phyloP scores from a whole-genome alignment of 768 basidiomycete species.

The Austroboletus eburneus region DNA sequence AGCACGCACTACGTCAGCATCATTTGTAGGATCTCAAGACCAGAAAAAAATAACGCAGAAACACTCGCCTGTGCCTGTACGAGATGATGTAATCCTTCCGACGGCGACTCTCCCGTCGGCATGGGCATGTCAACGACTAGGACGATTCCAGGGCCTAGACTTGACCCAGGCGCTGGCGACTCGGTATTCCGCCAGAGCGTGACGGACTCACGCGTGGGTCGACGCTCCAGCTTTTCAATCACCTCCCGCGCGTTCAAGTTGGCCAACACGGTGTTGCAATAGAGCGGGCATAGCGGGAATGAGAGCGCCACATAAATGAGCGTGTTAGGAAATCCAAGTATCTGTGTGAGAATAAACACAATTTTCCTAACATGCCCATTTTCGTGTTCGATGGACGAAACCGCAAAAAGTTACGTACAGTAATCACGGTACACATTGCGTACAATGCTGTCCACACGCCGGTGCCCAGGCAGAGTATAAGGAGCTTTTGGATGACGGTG shows the following conservation, averaged over 20 bases:
- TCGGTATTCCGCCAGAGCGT: conserved; percentile 3
- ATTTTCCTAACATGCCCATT: not conserved
- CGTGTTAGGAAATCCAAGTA: conserved; percentile 12
- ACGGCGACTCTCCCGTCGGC: not conserved
- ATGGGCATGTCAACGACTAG: not conserved
- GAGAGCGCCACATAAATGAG: conserved; percentile 20
- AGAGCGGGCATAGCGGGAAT: conserved; percentile 29
- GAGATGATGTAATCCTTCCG: not conserved
- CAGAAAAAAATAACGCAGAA: too few relatives aligned
- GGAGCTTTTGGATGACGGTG: conserved; percentile 10
- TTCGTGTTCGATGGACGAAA: not conserved
- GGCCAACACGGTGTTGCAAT: conserved; percentile 30
- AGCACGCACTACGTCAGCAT: too few relatives aligned
- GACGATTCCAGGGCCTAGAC: too few relatives aligned
- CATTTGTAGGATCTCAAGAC: too few relatives aligned
- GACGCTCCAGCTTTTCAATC: conserved; percentile 11
- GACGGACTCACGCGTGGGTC: conserved; percentile 3
- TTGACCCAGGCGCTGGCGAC: not conserved
- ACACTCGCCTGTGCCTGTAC: too few relatives aligned
- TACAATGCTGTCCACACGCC: conserved; percentile 17
- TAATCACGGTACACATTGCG: conserved; percentile 10
- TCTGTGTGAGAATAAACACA: not conserved
- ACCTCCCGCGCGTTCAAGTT: conserved; percentile 29
- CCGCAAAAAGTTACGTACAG: conserved; percentile 2
- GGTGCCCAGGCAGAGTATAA: conserved; percentile 14